Percentiles rank a stretch among this genome's conserved stretches.
phyloP scores from a whole-genome alignment of 2,329 filamentous ascomycete species.

The Nothopassalora personata region DNA sequence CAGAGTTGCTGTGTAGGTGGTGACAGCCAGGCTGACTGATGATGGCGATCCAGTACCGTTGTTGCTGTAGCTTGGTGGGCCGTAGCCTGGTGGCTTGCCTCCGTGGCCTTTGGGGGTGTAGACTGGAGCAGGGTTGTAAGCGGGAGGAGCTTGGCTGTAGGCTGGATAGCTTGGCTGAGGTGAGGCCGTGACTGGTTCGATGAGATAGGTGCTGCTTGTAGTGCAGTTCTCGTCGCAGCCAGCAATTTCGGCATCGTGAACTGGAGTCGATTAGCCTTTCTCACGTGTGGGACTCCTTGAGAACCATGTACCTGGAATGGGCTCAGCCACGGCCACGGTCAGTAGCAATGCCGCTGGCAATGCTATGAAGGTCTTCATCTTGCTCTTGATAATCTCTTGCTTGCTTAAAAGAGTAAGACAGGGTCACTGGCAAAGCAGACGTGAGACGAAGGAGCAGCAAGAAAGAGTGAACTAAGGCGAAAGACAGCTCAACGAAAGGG shows the following conservation, averaged over 20 bases:
- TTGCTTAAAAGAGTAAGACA: neutral
- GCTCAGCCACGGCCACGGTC: neutral
- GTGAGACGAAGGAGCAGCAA: neutral
- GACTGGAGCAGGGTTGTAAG: neutral
- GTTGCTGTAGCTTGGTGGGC: neutral
- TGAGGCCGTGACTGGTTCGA: neutral
- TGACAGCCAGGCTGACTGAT: slow-evolving; percentile 1
- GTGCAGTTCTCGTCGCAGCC: neutral
- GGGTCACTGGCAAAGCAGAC: neutral
- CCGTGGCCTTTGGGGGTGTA: slow-evolving; percentile 6
- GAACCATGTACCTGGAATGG: slow-evolving; percentile 3
- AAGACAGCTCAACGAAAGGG: slow-evolving; percentile 6
- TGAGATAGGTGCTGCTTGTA: neutral
- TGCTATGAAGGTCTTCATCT: slow-evolving; percentile 1
- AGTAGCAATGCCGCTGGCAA: neutral
- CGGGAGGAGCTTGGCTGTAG: slow-evolving; percentile 5
- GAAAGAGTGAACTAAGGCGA: slow-evolving; percentile 2
- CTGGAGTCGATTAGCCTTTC: neutral
- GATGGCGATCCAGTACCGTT: slow-evolving; percentile 3
- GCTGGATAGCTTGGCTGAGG: neutral
- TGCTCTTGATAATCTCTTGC: neutral
- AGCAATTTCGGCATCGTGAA: neutral
- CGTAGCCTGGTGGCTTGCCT: slow-evolving; percentile 2
- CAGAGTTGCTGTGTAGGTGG: slow-evolving; percentile 1
- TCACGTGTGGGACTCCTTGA: neutral